phyloP scores from a whole-genome alignment of 2,329 filamentous ascomycete species.

The Fusarium sp. region DNA sequence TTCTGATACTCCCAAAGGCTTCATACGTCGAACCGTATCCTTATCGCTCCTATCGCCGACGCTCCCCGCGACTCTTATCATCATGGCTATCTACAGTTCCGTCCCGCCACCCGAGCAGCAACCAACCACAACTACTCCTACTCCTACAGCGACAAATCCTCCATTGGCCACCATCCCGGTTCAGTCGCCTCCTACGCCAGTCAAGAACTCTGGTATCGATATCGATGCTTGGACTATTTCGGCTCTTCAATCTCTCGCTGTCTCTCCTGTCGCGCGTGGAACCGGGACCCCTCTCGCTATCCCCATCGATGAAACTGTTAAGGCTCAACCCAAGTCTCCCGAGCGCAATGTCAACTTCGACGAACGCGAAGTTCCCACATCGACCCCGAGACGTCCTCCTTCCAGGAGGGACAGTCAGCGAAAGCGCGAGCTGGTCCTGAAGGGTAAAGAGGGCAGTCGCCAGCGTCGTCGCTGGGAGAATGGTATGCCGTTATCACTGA shows the following conservation, averaged over 20 bases:
- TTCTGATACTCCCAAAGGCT: background rate
- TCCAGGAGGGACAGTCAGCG: constrained; percentile 66
- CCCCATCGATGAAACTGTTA: constrained; percentile 72
- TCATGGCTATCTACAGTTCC: constrained; percentile 65
- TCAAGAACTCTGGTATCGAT: constrained; percentile 56
- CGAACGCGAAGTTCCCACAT: constrained; percentile 43
- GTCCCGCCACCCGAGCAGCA: constrained; percentile 60
- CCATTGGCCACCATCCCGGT: constrained; percentile 33
- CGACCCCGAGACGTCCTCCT: constrained; percentile 57
- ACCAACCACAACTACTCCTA: constrained; percentile 34
- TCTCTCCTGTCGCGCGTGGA: constrained; percentile 68
- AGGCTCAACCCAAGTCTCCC: constrained; percentile 25
- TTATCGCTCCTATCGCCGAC: constrained; percentile 13
- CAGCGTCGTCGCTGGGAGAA: constrained; percentile 95
- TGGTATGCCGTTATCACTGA: constrained; percentile 62
- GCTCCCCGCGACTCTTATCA: constrained; percentile 28
- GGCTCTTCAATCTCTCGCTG: constrained; percentile 65
- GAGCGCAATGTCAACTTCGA: constrained; percentile 39
- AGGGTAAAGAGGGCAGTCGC: constrained; percentile 90
- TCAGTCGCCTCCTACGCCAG: constrained; percentile 42
- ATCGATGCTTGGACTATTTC: constrained; percentile 76
- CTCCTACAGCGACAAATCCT: constrained; percentile 16
- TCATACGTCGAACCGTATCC: background rate
- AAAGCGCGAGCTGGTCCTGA: constrained; percentile 79
- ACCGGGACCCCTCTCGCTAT: constrained; percentile 76